Conservation (phyloP, 176 grass and related monocot species). For the Cocos nucifera region DNA sequence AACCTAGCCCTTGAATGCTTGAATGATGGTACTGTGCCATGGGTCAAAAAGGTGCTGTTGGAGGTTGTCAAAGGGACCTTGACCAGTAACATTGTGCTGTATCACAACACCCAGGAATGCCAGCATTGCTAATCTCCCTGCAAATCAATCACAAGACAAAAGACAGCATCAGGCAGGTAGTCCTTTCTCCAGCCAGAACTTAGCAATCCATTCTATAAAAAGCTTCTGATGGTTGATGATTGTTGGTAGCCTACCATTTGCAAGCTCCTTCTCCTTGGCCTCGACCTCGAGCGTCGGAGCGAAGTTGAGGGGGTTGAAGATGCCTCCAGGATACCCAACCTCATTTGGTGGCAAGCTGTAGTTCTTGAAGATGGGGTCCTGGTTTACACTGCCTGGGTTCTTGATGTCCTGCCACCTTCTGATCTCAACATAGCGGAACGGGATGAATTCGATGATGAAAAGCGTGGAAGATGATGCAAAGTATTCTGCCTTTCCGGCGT, state of each 20-base stretch:
- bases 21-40: constrained; percentile 18
- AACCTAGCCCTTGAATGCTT: neutral
- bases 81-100: constrained; percentile 14
- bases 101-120: constrained; percentile 13
- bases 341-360: constrained; percentile 18
- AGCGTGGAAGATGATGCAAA: constrained; percentile 50
- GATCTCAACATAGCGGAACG: constrained; percentile 40
- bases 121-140: constrained; percentile 20
- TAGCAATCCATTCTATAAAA: too few relatives aligned
- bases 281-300: constrained; percentile 44
- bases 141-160: neutral
- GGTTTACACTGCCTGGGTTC: constrained; percentile 9
- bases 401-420: constrained; percentile 21
- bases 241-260: neutral
- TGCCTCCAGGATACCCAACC: constrained; percentile 15
- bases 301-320: constrained; percentile 31
- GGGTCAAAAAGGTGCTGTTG: constrained; percentile 14
- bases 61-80: constrained; percentile 16
- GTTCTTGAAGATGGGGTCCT: constrained; percentile 17
- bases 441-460: constrained; percentile 20
- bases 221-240: too few relatives aligned
- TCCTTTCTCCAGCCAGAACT: too few relatives aligned
- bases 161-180: too few relatives aligned
- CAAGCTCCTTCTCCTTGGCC: constrained; percentile 11
- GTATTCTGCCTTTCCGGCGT: constrained; percentile 76